These are phyloP conservation scores for Mortierella sp. DNA, from an alignment of 371 early-diverging fungal genomes.

Conservation along the genomic window DNA sequence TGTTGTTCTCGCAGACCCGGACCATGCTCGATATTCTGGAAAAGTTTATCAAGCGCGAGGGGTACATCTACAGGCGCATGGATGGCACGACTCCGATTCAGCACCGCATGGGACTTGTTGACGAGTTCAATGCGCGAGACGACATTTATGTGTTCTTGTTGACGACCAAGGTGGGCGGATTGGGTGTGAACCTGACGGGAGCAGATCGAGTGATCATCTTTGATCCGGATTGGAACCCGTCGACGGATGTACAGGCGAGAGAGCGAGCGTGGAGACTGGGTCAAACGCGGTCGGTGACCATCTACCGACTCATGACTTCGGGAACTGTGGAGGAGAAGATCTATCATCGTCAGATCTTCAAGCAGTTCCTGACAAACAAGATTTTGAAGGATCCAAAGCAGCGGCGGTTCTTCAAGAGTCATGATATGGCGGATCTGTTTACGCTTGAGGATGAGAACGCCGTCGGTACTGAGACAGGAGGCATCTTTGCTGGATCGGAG, in stretches of 20 bases:
- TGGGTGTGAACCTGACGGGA: conserved; percentile 97
- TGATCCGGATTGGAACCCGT: conserved; percentile 99
- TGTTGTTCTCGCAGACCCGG: conserved; percentile 97
- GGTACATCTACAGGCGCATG: conserved; percentile 88
- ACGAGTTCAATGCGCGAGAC: conserved; percentile 85
- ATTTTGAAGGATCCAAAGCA: conserved; percentile 95
- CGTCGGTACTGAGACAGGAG: conserved; percentile 76
- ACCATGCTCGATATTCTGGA: conserved; percentile 98
- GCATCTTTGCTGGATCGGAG: conserved; percentile 75
- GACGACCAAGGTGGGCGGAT: conserved; percentile 98
- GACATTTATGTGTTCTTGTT: conserved; percentile 91
- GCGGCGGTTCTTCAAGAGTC: conserved; percentile 86
- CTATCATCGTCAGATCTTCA: conserved; percentile 98
- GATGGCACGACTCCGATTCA: conserved; percentile 95
- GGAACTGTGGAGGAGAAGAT: conserved; percentile 99
- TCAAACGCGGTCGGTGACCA: conserved; percentile 90
- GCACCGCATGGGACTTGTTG: conserved; percentile 85
- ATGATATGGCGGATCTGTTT: conserved; percentile 89
- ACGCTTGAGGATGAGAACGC: conserved; percentile 76
- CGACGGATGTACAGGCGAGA: conserved; percentile 96
- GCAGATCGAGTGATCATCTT: conserved; percentile 97
- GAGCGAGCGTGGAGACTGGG: conserved; percentile 98
- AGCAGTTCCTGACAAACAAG: conserved; percentile 96
- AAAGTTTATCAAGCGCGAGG: conserved; percentile 65
- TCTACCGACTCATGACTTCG: conserved; percentile 97